These are phyloP conservation scores for Favolaschia claudopus DNA, from an alignment of 768 basidiomycete species.

Conservation along the genomic window DNA sequence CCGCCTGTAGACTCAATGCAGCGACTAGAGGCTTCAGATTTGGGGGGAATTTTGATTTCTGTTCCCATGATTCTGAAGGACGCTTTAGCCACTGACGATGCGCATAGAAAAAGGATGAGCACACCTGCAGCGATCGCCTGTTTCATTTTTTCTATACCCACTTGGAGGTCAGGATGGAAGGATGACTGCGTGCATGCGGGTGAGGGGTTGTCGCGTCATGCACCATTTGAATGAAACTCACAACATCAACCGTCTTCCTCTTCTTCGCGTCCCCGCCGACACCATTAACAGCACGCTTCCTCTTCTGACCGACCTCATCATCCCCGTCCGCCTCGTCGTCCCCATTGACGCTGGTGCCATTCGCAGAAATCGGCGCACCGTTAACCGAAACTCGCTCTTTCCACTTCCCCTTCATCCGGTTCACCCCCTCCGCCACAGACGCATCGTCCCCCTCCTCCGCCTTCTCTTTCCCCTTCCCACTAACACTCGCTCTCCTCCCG, in stretches of 20 bases:
- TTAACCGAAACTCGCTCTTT: conserved; percentile 16
- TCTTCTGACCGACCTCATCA: conserved; percentile 54
- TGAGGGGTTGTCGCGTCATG: neutral
- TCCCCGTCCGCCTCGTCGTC: conserved; percentile 34
- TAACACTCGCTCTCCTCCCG: neutral
- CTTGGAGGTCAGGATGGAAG: conserved; percentile 77
- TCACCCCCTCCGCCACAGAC: conserved; percentile 4
- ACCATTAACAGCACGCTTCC: conserved; percentile 60
- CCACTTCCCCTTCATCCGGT: conserved; percentile 14
- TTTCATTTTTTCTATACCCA: conserved; percentile 66
- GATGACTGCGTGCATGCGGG: conserved; percentile 54
- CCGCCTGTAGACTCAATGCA: conserved; percentile 78
- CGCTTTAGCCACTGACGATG: neutral
- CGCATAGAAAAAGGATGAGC: conserved; percentile 8
- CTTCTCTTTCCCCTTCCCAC: conserved; percentile 11
- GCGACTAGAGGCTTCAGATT: conserved; percentile 74
- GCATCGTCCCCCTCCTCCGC: conserved; percentile 4
- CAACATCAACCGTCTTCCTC: conserved; percentile 73
- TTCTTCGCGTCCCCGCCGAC: conserved; percentile 71
- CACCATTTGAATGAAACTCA: conserved; percentile 35
- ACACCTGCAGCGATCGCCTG: conserved; percentile 67
- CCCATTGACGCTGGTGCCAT: conserved; percentile 12
- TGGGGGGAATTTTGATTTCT: conserved; percentile 91
- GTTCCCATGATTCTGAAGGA: conserved; percentile 71
- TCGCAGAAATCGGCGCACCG: neutral